A percentile compares a stretch with the other conserved stretches of the same genome.
phyloP scores from a whole-genome alignment of 306 rosid genomes.

The Ormosia emarginata region DNA sequence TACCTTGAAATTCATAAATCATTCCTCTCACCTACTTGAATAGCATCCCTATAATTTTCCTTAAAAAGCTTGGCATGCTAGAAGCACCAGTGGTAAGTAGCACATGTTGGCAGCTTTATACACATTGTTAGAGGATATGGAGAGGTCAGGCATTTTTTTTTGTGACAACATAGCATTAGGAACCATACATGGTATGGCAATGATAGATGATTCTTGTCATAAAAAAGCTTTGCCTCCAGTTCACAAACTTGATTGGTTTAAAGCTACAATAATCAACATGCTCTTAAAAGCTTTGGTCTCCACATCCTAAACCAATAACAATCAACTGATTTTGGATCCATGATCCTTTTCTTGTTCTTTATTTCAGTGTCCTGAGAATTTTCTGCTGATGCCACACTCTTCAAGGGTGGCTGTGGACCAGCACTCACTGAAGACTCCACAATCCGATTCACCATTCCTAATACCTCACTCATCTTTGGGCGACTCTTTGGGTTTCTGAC shows the following conservation, averaged over 20 bases:
- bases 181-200: background rate
- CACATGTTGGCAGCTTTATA: background rate
- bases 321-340: conserved; percentile 44
- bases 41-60: background rate
- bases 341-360: conserved; percentile 38
- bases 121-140: conserved; percentile 19
- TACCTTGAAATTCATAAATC: conserved; percentile 8
- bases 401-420: conserved; percentile 45
- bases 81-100: background rate
- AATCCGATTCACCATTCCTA: conserved; percentile 68
- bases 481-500: conserved; percentile 77
- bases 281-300: conserved; percentile 59
- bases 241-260: conserved; percentile 11
- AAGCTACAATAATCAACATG: conserved; percentile 41
- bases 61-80: background rate
- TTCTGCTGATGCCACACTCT: conserved; percentile 37
- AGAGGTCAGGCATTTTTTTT: background rate
- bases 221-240: conserved; percentile 22
- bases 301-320: conserved; percentile 57
- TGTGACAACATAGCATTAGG: conserved; percentile 1
- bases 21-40: conserved; percentile 3
- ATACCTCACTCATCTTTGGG: conserved; percentile 92
- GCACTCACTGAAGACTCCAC: conserved; percentile 36
- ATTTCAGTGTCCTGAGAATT: conserved; percentile 31
- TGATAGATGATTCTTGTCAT: conserved; percentile 18